A percentile compares a stretch with the other conserved stretches of the same genome.
These are phyloP conservation scores for Saposhnikovia divaricata DNA, from an alignment of 129 eudicot species.

Conservation along the genomic window DNA sequence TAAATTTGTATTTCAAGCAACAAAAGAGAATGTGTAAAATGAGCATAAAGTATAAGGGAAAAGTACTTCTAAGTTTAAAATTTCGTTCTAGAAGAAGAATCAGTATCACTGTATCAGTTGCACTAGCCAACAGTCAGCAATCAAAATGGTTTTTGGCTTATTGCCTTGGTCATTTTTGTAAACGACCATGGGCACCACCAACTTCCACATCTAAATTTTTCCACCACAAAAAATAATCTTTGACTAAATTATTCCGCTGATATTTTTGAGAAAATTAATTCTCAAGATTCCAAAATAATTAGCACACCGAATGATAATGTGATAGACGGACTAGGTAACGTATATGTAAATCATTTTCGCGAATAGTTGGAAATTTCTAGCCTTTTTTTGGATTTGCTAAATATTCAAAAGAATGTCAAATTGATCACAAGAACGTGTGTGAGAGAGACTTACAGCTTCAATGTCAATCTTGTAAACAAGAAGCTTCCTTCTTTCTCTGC, in stretches of 20 bases:
- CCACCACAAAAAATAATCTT: background rate
- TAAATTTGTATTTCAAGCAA: background rate
- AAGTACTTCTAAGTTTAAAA: background rate
- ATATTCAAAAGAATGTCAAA: background rate
- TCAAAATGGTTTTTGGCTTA: background rate
- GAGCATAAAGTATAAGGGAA: background rate
- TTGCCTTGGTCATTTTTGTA: background rate
- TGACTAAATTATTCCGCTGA: background rate
- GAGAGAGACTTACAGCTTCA: conserved; percentile 73
- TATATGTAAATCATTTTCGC: too few relatives aligned
- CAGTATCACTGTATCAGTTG: background rate
- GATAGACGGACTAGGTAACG: background rate
- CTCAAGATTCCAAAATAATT: background rate
- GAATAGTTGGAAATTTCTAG: too few relatives aligned
- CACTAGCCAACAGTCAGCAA: conserved; percentile 7
- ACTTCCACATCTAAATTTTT: background rate
- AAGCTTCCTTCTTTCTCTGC: conserved; percentile 83
- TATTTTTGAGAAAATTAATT: conserved; percentile 7
- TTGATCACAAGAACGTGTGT: background rate
- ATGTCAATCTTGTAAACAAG: conserved; percentile 87
- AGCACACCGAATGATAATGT: background rate
- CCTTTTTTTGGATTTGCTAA: background rate
- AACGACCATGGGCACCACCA: conserved; percentile 9
- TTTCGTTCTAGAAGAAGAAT: conserved; percentile 14
- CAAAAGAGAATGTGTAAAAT: background rate